Percentiles rank a stretch among this genome's conserved stretches.
phyloP scores from a whole-genome alignment of 805 yeast species.

The Pichia deserticola region DNA sequence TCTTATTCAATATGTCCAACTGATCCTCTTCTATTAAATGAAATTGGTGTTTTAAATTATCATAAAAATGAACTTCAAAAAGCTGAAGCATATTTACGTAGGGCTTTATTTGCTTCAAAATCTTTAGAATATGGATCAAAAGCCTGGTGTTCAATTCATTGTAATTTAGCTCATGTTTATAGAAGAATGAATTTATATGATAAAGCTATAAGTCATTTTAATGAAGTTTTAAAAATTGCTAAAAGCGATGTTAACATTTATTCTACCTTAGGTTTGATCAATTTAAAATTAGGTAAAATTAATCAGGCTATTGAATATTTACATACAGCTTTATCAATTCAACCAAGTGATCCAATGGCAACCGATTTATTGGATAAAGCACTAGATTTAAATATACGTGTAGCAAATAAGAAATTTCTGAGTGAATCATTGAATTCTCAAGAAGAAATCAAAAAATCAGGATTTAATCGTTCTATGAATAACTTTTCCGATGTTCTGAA shows the following conservation, averaged over 20 bases:
- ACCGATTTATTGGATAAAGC: constrained; percentile 77
- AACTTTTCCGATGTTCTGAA: background rate
- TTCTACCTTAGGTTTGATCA: constrained; percentile 78
- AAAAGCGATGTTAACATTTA: constrained; percentile 63
- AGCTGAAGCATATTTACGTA: constrained; percentile 64
- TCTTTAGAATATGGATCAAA: constrained; percentile 68
- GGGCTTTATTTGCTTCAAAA: constrained; percentile 65
- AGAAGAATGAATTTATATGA: constrained; percentile 54
- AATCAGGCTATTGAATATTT: constrained; percentile 66
- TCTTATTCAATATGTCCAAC: constrained; percentile 71
- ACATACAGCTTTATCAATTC: constrained; percentile 73
- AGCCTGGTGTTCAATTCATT: constrained; percentile 78
- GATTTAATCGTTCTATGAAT: background rate
- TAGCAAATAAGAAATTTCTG: constrained; percentile 17
- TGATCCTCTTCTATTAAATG: constrained; percentile 86
- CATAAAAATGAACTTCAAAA: constrained; percentile 58
- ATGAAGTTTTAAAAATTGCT: constrained; percentile 62
- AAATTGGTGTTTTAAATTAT: constrained; percentile 85
- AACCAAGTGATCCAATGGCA: constrained; percentile 80
- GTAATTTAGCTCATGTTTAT: constrained; percentile 85
- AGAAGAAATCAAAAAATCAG: background rate
- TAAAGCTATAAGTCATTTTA: constrained; percentile 68
- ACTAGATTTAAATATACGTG: constrained; percentile 45
- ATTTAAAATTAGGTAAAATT: constrained; percentile 59
- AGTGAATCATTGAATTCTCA: background rate